These are phyloP conservation scores for Holtermanniella nyarrowii DNA, from an alignment of 768 basidiomycete genomes.

Conservation along the genomic window DNA sequence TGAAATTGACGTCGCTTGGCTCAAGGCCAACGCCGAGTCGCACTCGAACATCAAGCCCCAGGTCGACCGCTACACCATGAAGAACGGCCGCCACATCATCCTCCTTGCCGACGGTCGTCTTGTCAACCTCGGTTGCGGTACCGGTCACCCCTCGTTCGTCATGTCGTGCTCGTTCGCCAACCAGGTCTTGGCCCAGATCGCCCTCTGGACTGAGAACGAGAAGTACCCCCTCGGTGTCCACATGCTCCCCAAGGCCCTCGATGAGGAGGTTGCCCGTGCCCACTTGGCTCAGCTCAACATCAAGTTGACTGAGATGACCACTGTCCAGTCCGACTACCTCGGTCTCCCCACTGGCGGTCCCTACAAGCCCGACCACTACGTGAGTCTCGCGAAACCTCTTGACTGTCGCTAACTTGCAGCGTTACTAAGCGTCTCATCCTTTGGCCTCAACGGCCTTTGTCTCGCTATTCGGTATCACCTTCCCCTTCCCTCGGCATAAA, in stretches of 20 bases:
- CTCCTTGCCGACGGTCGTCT: conserved; percentile 97
- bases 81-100: conserved; percentile 84
- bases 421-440: conserved; percentile 45
- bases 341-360: conserved; percentile 77
- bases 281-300: conserved; percentile 86
- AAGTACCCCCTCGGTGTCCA: conserved; percentile 95
- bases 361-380: conserved; percentile 63
- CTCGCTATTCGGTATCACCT: no score
- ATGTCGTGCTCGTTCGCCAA: conserved; percentile 99
- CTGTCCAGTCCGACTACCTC: conserved; percentile 76
- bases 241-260: conserved; percentile 95
- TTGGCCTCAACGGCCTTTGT: conserved; percentile 10
- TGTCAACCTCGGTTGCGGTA: conserved; percentile 97
- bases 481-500: not conserved
- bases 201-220: conserved; percentile 85
- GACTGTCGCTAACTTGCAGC: conserved; percentile 18
- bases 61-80: conserved; percentile 94
- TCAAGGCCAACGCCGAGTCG: conserved; percentile 80
- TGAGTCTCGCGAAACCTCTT: conserved; percentile 3
- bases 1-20: conserved; percentile 91
- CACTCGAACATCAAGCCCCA: conserved; percentile 93
- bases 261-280: conserved; percentile 97
- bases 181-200: conserved; percentile 96
- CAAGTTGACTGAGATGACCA: conserved; percentile 60
- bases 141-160: conserved; percentile 97